These are phyloP conservation scores for Lepiota brunneoincarnata DNA, from an alignment of 768 basidiomycete species.

Conservation along the genomic window DNA sequence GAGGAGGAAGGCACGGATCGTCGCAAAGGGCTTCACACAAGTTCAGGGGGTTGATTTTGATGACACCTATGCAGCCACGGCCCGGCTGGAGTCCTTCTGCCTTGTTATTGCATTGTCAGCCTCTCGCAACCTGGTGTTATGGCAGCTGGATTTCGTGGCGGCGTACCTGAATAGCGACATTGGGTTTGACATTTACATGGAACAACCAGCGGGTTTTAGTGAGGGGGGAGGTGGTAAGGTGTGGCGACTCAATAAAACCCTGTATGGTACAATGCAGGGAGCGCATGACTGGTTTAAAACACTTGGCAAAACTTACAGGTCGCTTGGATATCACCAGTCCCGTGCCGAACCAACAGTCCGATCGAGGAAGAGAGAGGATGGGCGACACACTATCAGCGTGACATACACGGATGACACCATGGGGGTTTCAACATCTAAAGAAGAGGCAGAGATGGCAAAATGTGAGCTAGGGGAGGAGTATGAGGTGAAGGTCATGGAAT, in stretches of 20 bases:
- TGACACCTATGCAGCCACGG: neutral
- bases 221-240: conserved; percentile 1
- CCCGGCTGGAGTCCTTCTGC: conserved; percentile 17
- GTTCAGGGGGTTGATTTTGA: conserved; percentile 30
- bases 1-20: conserved; percentile 20
- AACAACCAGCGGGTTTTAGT: conserved; percentile 6
- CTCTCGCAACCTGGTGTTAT: conserved; percentile 21
- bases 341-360: conserved; percentile 15
- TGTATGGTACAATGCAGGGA: too few relatives aligned
- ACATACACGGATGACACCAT: too few relatives aligned
- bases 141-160: conserved; percentile 30
- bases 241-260: too few relatives aligned
- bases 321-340: conserved; percentile 11
- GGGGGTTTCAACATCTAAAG: neutral
- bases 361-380: conserved; percentile 4
- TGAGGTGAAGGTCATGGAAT: neutral
- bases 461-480: neutral
- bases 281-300: too few relatives aligned
- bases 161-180: conserved; percentile 33
- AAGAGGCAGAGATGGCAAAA: too few relatives aligned
- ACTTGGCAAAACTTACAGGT: too few relatives aligned
- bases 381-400: neutral
- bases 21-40: conserved; percentile 24
- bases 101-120: conserved; percentile 27
- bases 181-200: conserved; percentile 16